Percentiles rank a stretch among this genome's conserved stretches.
Conservation (phyloP, 2,329 filamentous ascomycete species). For the Fusarium newnesense region DNA sequence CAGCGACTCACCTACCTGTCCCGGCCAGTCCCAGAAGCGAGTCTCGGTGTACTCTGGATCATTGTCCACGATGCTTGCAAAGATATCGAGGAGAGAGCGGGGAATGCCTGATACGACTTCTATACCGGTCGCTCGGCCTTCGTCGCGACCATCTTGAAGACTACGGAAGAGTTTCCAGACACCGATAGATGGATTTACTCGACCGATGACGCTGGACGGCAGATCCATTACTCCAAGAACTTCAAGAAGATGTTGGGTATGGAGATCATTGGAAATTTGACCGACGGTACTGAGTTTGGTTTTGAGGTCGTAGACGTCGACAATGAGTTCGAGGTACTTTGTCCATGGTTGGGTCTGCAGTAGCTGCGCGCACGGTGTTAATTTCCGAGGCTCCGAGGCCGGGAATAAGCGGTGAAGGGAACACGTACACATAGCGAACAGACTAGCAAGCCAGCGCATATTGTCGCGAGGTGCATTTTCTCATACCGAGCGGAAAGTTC, state of each 20-base stretch:
- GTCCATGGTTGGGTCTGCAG: constrained; percentile 39
- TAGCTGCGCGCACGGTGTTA: constrained; percentile 10
- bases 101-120: constrained; percentile 38
- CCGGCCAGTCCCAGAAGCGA: constrained; percentile 35
- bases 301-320: constrained; percentile 31
- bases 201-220: constrained; percentile 31
- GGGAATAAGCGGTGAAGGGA: background rate
- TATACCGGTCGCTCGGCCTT: constrained; percentile 14
- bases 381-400: background rate
- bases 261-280: constrained; percentile 18
- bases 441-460: constrained; percentile 37
- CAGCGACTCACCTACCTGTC: constrained; percentile 36
- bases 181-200: constrained; percentile 23
- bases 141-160: constrained; percentile 22
- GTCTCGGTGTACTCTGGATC: constrained; percentile 37
- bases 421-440: constrained; percentile 39
- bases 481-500: constrained; percentile 32
- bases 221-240: constrained; percentile 42
- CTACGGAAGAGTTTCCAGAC: constrained; percentile 39
- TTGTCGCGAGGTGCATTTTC: constrained; percentile 29
- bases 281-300: constrained; percentile 16
- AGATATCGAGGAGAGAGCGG: constrained; percentile 34
- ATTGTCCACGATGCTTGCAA: constrained; percentile 28
- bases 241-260: constrained; percentile 31
- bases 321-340: constrained; percentile 39